phyloP scores from a whole-genome alignment of 805 yeast species.

The Kuraishia molischiana region DNA sequence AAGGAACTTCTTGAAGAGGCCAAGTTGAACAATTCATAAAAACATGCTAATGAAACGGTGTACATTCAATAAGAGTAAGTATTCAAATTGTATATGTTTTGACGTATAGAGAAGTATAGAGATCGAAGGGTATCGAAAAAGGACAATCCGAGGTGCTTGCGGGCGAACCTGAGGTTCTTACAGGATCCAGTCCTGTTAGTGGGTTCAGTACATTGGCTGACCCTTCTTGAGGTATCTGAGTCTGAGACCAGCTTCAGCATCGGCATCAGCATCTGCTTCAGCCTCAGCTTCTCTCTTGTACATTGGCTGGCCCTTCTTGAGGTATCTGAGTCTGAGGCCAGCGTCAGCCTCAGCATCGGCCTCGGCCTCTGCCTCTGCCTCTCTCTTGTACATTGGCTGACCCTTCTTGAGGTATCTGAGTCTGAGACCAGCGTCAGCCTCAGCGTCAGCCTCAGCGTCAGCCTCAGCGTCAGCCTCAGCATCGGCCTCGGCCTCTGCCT shows the following conservation, averaged over 20 bases:
- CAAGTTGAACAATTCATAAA: no score
- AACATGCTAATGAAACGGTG: no score
- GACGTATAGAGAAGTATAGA: no score
- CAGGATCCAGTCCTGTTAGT: not conserved
- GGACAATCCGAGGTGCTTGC: no score
- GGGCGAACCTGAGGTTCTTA: no score
- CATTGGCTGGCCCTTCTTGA: conserved; percentile 6
- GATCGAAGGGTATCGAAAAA: no score
- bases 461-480: no score
- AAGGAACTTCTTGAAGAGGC: not conserved
- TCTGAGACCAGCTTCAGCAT: conserved; percentile 7
- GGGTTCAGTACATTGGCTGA: conserved; percentile 3
- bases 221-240: not conserved
- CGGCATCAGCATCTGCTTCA: conserved; percentile 3
- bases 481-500: no score
- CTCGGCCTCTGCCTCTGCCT: conserved; percentile 9
- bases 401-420: conserved; percentile 5
- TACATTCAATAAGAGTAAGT: no score
- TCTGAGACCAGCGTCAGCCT: conserved; percentile 5
- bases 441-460: conserved; percentile 2
- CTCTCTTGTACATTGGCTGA: conserved; percentile 9
- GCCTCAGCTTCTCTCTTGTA: conserved; percentile 11
- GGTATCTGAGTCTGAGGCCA: conserved; percentile 2
- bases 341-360: conserved; percentile 15
- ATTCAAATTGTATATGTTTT: no score